Conservation (phyloP, 805 yeast species). For the Metschnikowia picachoensis region DNA sequence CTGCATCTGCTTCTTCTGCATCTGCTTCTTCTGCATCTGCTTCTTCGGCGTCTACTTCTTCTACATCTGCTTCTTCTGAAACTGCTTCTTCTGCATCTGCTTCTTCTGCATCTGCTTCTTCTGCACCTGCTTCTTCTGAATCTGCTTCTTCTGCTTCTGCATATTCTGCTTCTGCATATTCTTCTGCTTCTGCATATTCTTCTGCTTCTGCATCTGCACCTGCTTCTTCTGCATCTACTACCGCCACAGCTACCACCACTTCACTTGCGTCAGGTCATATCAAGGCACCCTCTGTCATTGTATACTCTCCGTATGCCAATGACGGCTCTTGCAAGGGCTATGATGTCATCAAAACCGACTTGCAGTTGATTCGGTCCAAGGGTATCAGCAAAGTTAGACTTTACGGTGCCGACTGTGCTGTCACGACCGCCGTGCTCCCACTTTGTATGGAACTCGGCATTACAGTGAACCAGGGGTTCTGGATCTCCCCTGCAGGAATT, state of each 20-base stretch:
- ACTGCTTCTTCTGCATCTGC: too few species aligned
- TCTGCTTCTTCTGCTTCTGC: too few species aligned
- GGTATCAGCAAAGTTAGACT: constrained; percentile 68
- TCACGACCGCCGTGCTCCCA: constrained; percentile 62
- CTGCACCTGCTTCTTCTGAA: too few species aligned
- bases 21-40: too few species aligned
- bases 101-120: too few species aligned
- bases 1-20: too few species aligned
- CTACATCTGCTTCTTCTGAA: too few species aligned
- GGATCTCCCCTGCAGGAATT: constrained; percentile 65
- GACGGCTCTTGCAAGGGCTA: constrained; percentile 65
- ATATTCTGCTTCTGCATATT: too few species aligned
- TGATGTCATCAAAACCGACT: constrained; percentile 53
- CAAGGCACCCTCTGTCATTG: constrained; percentile 55
- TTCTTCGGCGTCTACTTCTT: too few species aligned
- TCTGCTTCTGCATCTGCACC: too few species aligned
- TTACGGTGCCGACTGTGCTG: constrained; percentile 85
- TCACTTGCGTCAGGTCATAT: constrained; percentile 19
- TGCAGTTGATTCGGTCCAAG: constrained; percentile 51
- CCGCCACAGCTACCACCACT: constrained; percentile 11
- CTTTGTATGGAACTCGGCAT: constrained; percentile 57
- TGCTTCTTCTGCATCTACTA: constrained; percentile 11
- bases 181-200: too few species aligned
- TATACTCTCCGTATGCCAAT: constrained; percentile 74
- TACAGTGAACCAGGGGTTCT: constrained; percentile 80